These are phyloP conservation scores for Friedmanniomyces simplex DNA, from an alignment of 495 filamentous ascomycete species.

Conservation along the genomic window DNA sequence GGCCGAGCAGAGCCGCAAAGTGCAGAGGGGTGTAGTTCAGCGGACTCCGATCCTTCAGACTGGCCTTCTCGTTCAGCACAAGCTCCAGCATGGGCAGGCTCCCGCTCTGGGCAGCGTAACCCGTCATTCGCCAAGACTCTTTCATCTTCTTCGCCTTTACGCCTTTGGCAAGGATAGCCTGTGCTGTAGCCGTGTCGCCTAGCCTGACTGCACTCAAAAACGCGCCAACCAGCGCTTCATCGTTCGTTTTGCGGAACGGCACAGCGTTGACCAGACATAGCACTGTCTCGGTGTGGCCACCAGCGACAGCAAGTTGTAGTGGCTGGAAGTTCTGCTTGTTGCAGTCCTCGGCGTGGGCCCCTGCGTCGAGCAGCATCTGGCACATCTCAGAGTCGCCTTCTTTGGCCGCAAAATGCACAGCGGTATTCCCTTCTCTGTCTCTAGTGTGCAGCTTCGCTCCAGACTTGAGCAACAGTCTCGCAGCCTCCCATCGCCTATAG, in stretches of 20 bases:
- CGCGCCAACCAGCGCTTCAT: background rate
- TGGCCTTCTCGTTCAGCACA: constrained; percentile 6
- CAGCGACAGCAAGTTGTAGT: constrained; percentile 10
- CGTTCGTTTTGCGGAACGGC: constrained; percentile 1
- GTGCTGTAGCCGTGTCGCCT: constrained; percentile 10
- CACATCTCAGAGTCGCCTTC: constrained; percentile 14
- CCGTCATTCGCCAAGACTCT: constrained; percentile 8
- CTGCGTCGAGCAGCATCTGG: constrained; percentile 11
- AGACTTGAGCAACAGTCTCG: constrained; percentile 3
- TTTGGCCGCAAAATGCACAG: constrained; percentile 4
- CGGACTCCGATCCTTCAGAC: constrained; percentile 12
- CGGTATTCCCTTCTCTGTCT: constrained; percentile 11
- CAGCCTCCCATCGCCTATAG: constrained; percentile 1
- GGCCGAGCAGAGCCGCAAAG: constrained; percentile 9
- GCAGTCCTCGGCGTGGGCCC: constrained; percentile 10
- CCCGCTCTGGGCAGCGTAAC: constrained; percentile 14
- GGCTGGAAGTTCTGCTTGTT: constrained; percentile 11
- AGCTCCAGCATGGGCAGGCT: constrained; percentile 18
- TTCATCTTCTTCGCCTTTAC: constrained; percentile 19
- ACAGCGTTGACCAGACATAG: constrained; percentile 8
- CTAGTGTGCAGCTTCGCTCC: constrained; percentile 7
- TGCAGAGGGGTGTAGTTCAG: constrained; percentile 15
- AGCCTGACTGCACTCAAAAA: constrained; percentile 9
- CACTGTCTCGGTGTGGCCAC: constrained; percentile 14
- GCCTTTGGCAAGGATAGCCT: constrained; percentile 10